Evolutionary conservation across 2,329 filamentous ascomycete genomes (phyloP), one percentile per base, ranked within the genome.

Genomic region (Arthrobotrys sinensis): DNA sequence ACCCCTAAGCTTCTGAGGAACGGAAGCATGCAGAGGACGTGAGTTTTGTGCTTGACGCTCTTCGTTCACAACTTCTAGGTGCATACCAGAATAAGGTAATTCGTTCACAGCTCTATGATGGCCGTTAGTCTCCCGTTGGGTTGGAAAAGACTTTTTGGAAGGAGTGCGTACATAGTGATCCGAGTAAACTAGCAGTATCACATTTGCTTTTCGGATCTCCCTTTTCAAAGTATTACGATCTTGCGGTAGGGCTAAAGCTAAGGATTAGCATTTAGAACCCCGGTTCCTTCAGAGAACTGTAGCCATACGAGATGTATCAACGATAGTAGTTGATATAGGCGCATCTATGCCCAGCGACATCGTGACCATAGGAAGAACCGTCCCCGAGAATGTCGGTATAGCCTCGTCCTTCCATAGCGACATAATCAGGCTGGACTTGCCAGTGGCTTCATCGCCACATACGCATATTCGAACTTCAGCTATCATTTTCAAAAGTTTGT

Each of bases 1-100:
- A 99, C 96, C n/a, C 96, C 96, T 45, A 99, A 89, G 3, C 94
- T 97, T 79, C 96, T 92, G 83, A 99, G 98, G 85, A 97, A 96
- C 10, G 96, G 96, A 89, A 99, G 92, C 81, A 79, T 81, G 45
- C 68, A 34, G 43, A 53, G 45, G 45, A 55, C 10, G 48, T 62
- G 28, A 55, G 36, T 12, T 45, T 28, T 14, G 45, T 19, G 8
- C n/a, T 34, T 4, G 24, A 4, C 24, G 24, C 24, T 36, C 1
- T 28, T 28, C 14, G 16, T 43, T 45, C 52, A 10, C n/a, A 19
- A 10, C 11, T 10, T 55, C 28, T 8, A 32, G 52, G 11, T n/a
- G 52, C 55, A 21, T 60, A 80, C 96, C 96, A 99, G 85, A 98
- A 99, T 53, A 99, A 87, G 2, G 95, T 96, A 2, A 99, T 94